Evolutionary conservation across 108 stramenopile genomes (phyloP).

Genomic region (Nannochloropsis salina): DNA sequence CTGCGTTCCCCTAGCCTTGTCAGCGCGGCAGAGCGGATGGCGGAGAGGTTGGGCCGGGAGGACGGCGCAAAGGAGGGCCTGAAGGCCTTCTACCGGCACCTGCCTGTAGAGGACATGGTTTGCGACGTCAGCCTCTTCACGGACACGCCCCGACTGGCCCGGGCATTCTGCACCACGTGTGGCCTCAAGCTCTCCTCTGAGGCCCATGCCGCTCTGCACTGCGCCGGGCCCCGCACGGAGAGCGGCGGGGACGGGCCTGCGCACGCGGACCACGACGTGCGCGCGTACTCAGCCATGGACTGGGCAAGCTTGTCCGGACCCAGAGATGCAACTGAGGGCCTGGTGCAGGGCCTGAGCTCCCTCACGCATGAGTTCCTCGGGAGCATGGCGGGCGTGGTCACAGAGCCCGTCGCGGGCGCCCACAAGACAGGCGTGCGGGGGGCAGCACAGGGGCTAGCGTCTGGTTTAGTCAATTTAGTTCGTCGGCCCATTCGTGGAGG

Average conservation of each 20-base stretch:
- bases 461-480: conserved; percentile 21
- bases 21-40: not conserved
- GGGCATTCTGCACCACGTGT: conserved; percentile 23
- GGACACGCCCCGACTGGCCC: not conserved
- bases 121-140: conserved; percentile 39
- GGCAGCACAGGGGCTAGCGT: conserved; percentile 13
- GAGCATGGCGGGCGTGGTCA: conserved; percentile 28
- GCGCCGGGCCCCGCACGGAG: not conserved
- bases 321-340: conserved; percentile 19
- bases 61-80: conserved; percentile 32
- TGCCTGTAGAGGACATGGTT: conserved; percentile 42
- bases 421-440: conserved; percentile 29
- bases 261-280: not conserved
- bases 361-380: conserved; percentile 29
- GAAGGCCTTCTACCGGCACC: conserved; percentile 34
- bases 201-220: conserved; percentile 29
- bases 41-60: conserved; percentile 9
- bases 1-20: not conserved
- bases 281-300: conserved; percentile 21
- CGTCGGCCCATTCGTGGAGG: conserved; percentile 25
- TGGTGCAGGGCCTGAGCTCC: conserved; percentile 33
- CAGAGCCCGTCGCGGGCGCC: conserved; percentile 27
- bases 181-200: conserved; percentile 34
- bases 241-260: not conserved
- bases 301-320: conserved; percentile 31